Base-by-base conservation (phyloP, 2,329 filamentous ascomycete genomes). In the Microsporum audouinii region DNA sequence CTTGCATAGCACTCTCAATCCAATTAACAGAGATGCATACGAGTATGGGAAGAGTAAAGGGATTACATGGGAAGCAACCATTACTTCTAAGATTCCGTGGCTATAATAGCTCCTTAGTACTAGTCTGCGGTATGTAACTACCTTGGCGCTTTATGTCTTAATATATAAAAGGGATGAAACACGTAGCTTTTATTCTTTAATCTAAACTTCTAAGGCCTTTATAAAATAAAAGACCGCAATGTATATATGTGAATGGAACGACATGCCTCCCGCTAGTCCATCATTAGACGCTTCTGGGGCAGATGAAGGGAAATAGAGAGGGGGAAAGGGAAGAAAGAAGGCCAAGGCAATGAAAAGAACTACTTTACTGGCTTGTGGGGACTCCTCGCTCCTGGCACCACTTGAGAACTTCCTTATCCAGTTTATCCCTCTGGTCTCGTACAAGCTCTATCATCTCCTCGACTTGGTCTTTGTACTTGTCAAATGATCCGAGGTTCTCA, bases 341-440 rank as follows among this genome's bases (percentile, higher is more conserved):
- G 27, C 33, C 14, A 53, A n/a, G 12, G 49, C 8, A n/a, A 34
- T 8, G 29, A 7, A n/a, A 53, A 4, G 8, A 47, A 27, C 17
- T 27, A 53, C 10, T n/a, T 53, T 29, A 57, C 23, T 57, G 10
- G 39, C 17, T 10, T 17, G 31, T 14, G n/a, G 55, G 55, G 23
- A 57, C 75, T 4, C 76, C 75, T 33, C 77, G 70, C 64, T 79
- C 77, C 63, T 75, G 68, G 60, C 77, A 78, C 72, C 76, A 79
- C 63, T 68, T 72, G 65, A 74, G 71, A 36, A 79, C 77, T 66
- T 79, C 77, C 62, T 73, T 69, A 2, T 67, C 67, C 60, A 75
- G 68, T 61, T 77, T 78, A 56, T 68, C 70, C 55, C 66, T 68
- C 64, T 74, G 72, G 12, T 67, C 69, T 14, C 65, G 64, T 3